A percentile compares a stretch with the other conserved stretches of the same genome.
phyloP scores from a whole-genome alignment of 495 filamentous ascomycete genomes.

The Trichoderma orchidacearum region DNA sequence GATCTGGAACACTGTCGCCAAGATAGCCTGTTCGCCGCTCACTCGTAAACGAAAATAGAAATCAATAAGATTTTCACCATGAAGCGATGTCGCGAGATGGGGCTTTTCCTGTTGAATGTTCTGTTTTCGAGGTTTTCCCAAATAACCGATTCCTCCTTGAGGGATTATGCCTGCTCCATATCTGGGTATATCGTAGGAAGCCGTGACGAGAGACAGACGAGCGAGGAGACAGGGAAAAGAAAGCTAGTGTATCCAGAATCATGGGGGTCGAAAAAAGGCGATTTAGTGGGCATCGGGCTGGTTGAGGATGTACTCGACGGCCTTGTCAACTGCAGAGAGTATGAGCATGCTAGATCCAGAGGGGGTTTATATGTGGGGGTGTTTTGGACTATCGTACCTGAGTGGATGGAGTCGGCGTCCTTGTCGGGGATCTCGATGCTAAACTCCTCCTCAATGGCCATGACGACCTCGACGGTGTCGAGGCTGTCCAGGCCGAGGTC shows the following conservation, averaged over 20 bases:
- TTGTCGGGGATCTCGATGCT: slow-evolving; percentile 99
- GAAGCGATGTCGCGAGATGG: background rate
- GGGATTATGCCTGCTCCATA: background rate
- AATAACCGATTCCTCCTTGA: background rate
- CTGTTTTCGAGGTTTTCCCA: background rate
- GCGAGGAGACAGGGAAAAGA: background rate
- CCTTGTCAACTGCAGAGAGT: slow-evolving; percentile 65
- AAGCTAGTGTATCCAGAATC: background rate
- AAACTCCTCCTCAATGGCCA: slow-evolving; percentile 99
- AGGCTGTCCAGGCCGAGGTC: slow-evolving; percentile 93
- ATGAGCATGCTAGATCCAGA: background rate
- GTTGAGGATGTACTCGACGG: slow-evolving; percentile 85
- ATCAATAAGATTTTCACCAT: background rate
- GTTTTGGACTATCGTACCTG: slow-evolving; percentile 78
- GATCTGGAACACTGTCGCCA: background rate
- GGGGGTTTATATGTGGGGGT: background rate
- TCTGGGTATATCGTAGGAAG: background rate
- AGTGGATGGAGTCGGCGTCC: slow-evolving; percentile 93
- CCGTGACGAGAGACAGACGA: background rate
- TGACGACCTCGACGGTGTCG: slow-evolving; percentile 97
- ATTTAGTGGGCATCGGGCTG: slow-evolving; percentile 68
- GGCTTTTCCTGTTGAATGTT: background rate
- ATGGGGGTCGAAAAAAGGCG: background rate
- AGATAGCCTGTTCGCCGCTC: background rate
- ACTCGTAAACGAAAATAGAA: background rate